Percentiles rank a stretch among this genome's conserved stretches.
These are phyloP conservation scores for Trametes coccinea DNA, from an alignment of 768 basidiomycete genomes.

Conservation along the genomic window DNA sequence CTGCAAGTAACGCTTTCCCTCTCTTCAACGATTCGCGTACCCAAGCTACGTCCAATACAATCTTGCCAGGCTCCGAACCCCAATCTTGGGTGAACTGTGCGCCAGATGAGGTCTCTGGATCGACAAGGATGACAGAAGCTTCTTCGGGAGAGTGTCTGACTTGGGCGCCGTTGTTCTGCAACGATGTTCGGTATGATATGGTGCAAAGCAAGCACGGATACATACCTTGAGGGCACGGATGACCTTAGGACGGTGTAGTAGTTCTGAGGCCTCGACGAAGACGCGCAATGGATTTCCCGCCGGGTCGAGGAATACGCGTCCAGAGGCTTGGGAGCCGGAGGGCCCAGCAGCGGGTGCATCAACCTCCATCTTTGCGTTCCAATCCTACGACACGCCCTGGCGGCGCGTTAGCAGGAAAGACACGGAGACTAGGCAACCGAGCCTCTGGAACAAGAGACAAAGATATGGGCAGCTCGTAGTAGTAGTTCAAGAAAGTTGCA, in stretches of 20 bases:
- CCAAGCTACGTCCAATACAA: conserved; percentile 58
- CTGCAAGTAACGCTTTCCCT: conserved; percentile 45
- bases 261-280: conserved; percentile 59
- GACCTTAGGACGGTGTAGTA: conserved; percentile 50
- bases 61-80: conserved; percentile 48
- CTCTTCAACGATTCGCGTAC: conserved; percentile 45
- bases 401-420: too few relatives aligned
- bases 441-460: too few relatives aligned
- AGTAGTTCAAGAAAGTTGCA: too few relatives aligned
- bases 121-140: conserved; percentile 61
- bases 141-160: conserved; percentile 52
- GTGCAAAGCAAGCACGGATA: too few relatives aligned
- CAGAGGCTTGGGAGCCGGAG: conserved; percentile 1
- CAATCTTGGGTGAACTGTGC: conserved; percentile 59
- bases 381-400: neutral
- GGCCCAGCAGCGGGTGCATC: neutral
- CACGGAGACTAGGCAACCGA: too few relatives aligned
- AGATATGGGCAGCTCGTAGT: too few relatives aligned
- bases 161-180: conserved; percentile 55
- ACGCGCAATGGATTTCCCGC: conserved; percentile 41
- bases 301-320: conserved; percentile 4
- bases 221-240: conserved; percentile 37
- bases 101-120: conserved; percentile 52
- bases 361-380: neutral
- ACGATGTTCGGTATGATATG: neutral